Percentiles rank a stretch among this genome's conserved stretches.
These are phyloP conservation scores for Metschnikowia orientalis DNA, from an alignment of 805 yeast species.

Conservation along the genomic window DNA sequence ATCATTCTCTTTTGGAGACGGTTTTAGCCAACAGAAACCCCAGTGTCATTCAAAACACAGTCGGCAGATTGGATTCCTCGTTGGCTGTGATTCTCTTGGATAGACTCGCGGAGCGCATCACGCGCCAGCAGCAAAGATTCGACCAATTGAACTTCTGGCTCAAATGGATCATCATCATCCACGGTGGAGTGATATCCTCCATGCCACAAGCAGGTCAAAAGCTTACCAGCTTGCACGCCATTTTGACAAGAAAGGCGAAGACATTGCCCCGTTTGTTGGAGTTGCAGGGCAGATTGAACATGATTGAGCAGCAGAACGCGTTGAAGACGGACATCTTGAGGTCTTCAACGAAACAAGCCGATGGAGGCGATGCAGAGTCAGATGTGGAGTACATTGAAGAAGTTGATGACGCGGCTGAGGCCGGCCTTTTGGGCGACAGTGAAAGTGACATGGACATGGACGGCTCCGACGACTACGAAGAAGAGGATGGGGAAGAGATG, in stretches of 20 bases:
- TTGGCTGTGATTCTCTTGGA: conserved; percentile 49
- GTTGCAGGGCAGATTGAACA: conserved; percentile 45
- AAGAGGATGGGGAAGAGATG: conserved; percentile 8
- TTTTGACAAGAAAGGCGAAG: conserved; percentile 44
- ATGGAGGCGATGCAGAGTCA: conserved; percentile 34
- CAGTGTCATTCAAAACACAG: conserved; percentile 45
- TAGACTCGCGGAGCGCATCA: conserved; percentile 48
- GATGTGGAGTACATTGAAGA: conserved; percentile 74
- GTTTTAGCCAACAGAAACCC: conserved; percentile 61
- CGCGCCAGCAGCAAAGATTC: conserved; percentile 48
- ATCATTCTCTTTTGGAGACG: conserved; percentile 78
- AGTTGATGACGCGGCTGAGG: conserved; percentile 45
- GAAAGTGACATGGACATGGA: conserved; percentile 12
- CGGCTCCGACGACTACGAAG: conserved; percentile 10
- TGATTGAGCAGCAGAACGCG: conserved; percentile 43
- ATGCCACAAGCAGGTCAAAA: conserved; percentile 42
- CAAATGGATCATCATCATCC: conserved; percentile 52
- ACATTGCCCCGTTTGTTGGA: conserved; percentile 48
- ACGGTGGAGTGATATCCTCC: conserved; percentile 47
- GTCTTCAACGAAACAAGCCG: conserved; percentile 19
- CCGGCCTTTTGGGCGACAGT: conserved; percentile 18
- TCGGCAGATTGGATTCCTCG: conserved; percentile 44
- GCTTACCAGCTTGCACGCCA: conserved; percentile 43
- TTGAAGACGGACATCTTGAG: conserved; percentile 38
- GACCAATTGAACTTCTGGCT: conserved; percentile 51